Evolutionary conservation across 495 filamentous ascomycete species (phyloP).

Genomic region (Xylaria sp.): DNA sequence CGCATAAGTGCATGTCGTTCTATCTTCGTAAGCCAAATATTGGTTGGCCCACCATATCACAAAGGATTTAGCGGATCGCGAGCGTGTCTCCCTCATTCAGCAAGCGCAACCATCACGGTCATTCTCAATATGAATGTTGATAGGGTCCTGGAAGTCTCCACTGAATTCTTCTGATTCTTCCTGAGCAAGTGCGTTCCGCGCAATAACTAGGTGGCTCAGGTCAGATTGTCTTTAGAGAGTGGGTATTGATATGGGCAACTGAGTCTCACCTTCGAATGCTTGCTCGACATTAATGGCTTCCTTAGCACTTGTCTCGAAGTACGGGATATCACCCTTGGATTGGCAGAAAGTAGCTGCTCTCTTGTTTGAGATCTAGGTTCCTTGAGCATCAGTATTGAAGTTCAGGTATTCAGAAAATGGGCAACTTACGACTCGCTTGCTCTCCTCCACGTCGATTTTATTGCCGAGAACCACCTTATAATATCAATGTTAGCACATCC

Average conservation of each 20-base stretch:
- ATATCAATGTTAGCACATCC: not conserved
- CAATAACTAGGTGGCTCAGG: conserved; percentile 72
- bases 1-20: not conserved
- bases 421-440: conserved; percentile 79
- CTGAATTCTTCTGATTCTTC: conserved; percentile 94
- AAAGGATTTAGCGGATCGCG: not conserved
- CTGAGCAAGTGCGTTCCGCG: conserved; percentile 90
- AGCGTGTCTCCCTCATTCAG: conserved; percentile 48
- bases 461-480: conserved; percentile 89
- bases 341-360: conserved; percentile 96
- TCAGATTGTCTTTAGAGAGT: conserved; percentile 4
- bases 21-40: not conserved
- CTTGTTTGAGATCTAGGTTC: conserved; percentile 81
- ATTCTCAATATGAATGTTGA: conserved; percentile 94
- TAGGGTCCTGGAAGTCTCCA: conserved; percentile 94
- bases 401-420: not conserved
- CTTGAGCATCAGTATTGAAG: conserved; percentile 15
- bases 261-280: conserved; percentile 85
- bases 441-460: conserved; percentile 99
- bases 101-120: conserved; percentile 92
- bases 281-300: conserved; percentile 98
- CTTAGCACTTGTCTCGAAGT: conserved; percentile 99
- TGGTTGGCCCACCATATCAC: not conserved
- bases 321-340: conserved; percentile 95
- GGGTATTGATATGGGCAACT: not conserved